Evolutionary conservation across 768 basidiomycete species (phyloP).

Genomic region (Tulasnella sp.): DNA sequence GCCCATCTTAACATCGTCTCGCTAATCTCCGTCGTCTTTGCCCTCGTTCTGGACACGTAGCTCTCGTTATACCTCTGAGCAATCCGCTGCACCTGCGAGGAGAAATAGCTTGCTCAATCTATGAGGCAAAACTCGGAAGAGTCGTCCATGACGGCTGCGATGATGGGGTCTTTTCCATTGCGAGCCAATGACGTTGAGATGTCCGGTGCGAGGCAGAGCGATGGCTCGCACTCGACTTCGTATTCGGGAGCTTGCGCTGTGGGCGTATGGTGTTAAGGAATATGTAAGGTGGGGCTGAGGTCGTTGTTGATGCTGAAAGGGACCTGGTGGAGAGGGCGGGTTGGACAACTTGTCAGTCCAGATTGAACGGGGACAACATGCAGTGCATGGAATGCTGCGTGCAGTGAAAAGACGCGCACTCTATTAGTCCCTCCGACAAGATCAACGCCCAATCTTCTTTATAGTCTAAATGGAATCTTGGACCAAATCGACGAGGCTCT

Average conservation of each 20-base stretch:
- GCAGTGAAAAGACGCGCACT: slow-evolving; percentile 22
- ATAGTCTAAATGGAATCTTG: too few relatives aligned
- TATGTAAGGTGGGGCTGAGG: too few relatives aligned
- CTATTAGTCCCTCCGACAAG: slow-evolving; percentile 61
- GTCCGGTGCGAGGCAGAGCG: slow-evolving; percentile 31
- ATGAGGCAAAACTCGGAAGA: slow-evolving; percentile 14
- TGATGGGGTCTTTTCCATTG: slow-evolving; percentile 43
- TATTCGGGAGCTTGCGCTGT: too few relatives aligned
- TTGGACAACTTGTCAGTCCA: slow-evolving; percentile 34
- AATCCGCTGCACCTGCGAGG: slow-evolving; percentile 37
- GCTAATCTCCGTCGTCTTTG: slow-evolving; percentile 43
- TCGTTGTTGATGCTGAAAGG: too few relatives aligned
- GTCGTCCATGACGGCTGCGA: slow-evolving; percentile 39
- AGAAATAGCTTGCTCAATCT: slow-evolving; percentile 31
- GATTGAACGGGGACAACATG: slow-evolving; percentile 28
- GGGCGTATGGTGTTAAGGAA: too few relatives aligned
- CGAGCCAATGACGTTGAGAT: slow-evolving; percentile 36
- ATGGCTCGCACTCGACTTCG: too few relatives aligned
- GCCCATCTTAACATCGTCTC: slow-evolving; percentile 43
- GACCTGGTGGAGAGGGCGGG: too few relatives aligned
- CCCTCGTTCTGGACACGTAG: slow-evolving; percentile 39
- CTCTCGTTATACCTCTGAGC: slow-evolving; percentile 35
- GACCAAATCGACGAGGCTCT: too few relatives aligned
- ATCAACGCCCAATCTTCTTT: slow-evolving; percentile 75
- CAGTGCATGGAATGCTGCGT: too few relatives aligned